Evolutionary conservation across 805 yeast genomes (phyloP), one percentile per base, ranked within the genome.

Genomic region (Candida michaelii): DNA sequence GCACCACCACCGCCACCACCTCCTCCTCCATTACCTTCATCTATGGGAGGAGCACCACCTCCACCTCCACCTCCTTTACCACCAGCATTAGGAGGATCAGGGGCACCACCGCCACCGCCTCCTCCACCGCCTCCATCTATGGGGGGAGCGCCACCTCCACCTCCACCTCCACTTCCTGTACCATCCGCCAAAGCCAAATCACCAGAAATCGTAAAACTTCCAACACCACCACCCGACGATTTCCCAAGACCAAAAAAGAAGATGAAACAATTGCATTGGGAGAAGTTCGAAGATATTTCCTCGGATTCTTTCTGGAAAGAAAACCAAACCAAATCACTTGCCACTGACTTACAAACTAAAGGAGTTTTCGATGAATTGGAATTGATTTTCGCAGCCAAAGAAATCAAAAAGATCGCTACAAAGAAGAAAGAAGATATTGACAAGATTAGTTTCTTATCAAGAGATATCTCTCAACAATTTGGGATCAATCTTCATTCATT

Each of bases 181-280:
- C 56, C 63, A 7, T 50, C 58, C 8, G 57, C 63, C 2, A 49
- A 55, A 2, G 51, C 54, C 5, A 49, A 55, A 18, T 53, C 56
- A 14, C 49, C 52, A 4, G 57, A 58, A 3, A 18, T 25, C 7
- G 30, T 24, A 2, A 23, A 40, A 36, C 23, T n/a, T n/a, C 45
- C 53, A 6, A 38, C 45, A 13, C 44, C 58, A 16, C 60, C 62
- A 21, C 60, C 61, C 30, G 83, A 77, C 30, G 65, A 65, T 38
- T 74, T 74, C 46, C 86, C 85, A 19, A 65, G 79, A 49, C 80
- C 82, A 14, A 73, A 72, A 58, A 73, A 70, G 47, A 82, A 79
- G 59, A 63, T 85, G 65, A 85, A 84, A 55, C 95, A 85, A 54
- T 76, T 85, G 48, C 95, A 85, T 53, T 85, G 93, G 95, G 93